These are phyloP conservation scores for Phoenix dactylifera DNA, from an alignment of 176 grass and related monocot species.

Conservation along the genomic window DNA sequence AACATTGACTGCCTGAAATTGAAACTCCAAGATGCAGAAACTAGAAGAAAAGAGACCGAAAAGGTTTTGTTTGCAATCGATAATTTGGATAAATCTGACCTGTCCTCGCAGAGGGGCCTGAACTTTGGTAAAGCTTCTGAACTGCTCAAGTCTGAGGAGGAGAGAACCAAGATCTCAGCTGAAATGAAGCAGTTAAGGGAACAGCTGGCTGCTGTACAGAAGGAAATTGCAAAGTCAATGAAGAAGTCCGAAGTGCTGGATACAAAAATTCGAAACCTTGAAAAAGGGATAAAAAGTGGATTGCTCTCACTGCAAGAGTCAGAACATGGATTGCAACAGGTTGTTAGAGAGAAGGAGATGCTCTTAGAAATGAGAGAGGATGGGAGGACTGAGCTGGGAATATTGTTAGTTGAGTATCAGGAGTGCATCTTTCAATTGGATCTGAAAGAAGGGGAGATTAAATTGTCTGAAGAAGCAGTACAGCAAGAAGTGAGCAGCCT, in stretches of 20 bases:
- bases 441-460: slow-evolving; percentile 64
- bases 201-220: slow-evolving; percentile 39
- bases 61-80: slow-evolving; percentile 72
- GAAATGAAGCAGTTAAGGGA: slow-evolving; percentile 48
- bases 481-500: slow-evolving; percentile 30
- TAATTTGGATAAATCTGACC: slow-evolving; percentile 26
- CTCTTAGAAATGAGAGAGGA: slow-evolving; percentile 32
- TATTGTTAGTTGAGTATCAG: slow-evolving; percentile 55
- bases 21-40: slow-evolving; percentile 52
- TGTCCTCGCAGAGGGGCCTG: slow-evolving; percentile 21
- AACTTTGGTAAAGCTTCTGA: slow-evolving; percentile 65
- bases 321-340: slow-evolving; percentile 32
- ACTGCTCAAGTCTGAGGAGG: slow-evolving; percentile 74
- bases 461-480: slow-evolving; percentile 32
- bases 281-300: slow-evolving; percentile 34
- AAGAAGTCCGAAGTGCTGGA: slow-evolving; percentile 32
- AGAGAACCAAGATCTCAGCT: slow-evolving; percentile 32
- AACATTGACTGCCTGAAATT: slow-evolving; percentile 63
- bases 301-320: slow-evolving; percentile 34
- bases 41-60: slow-evolving; percentile 60
- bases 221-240: slow-evolving; percentile 39
- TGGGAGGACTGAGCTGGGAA: slow-evolving; percentile 25
- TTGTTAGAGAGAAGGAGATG: slow-evolving; percentile 26
- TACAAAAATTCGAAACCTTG: slow-evolving; percentile 33
- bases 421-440: slow-evolving; percentile 40